phyloP scores from a whole-genome alignment of 371 early-diverging fungal genomes.

The Coelomomyces lativittatus region DNA sequence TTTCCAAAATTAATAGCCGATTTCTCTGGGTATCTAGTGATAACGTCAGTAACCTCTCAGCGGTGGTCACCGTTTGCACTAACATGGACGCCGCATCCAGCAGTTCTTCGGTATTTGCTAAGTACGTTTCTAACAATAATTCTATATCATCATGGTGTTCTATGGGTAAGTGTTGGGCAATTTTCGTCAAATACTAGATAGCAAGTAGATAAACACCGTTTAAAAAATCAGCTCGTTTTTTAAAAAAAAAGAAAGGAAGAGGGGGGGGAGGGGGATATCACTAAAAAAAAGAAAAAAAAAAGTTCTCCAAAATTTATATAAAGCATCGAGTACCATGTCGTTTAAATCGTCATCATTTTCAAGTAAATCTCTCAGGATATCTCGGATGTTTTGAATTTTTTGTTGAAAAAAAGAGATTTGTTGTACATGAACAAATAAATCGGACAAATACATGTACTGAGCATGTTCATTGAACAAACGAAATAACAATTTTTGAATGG shows the following conservation, averaged over 20 bases:
- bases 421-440: neutral
- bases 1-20: slow-evolving; percentile 1
- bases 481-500: neutral
- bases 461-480: neutral
- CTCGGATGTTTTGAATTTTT: slow-evolving; percentile 1
- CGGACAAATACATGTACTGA: neutral
- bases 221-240: too few species aligned
- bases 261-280: too few species aligned
- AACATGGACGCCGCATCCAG: neutral
- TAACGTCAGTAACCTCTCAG: slow-evolving; percentile 1
- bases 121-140: slow-evolving; percentile 1
- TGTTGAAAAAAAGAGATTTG: neutral
- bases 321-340: neutral
- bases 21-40: slow-evolving; percentile 3
- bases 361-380: neutral
- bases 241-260: too few species aligned
- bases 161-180: too few species aligned
- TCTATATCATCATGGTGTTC: slow-evolving; percentile 2
- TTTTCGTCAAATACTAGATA: too few species aligned
- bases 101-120: slow-evolving; percentile 1
- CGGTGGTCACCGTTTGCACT: neutral
- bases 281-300: too few species aligned
- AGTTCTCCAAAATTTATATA: neutral
- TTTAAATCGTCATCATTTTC: neutral
- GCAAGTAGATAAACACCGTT: too few species aligned